phyloP scores from a whole-genome alignment of 768 basidiomycete genomes.

The Pulveroboletus sp. region DNA sequence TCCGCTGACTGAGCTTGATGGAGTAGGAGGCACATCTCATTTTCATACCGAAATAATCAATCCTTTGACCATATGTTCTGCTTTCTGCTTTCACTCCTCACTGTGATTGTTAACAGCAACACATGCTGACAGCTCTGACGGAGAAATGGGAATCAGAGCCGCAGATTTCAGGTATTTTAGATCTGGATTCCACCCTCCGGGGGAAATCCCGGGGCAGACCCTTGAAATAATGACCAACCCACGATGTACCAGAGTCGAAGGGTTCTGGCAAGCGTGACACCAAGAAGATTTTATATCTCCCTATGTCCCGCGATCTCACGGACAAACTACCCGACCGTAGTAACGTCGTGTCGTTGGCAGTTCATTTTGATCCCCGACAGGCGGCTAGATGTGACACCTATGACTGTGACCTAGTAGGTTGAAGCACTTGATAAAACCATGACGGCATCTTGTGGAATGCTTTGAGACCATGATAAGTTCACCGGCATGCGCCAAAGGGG shows the following conservation, averaged over 20 bases:
- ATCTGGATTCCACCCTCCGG: background rate
- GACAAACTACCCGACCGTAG: background rate
- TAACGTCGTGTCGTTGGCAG: background rate
- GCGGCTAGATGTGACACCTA: slow-evolving; percentile 1
- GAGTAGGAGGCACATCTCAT: too few relatives aligned
- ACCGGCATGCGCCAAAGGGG: background rate
- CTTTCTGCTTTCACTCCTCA: background rate
- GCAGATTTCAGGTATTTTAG: background rate
- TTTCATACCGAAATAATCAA: too few relatives aligned
- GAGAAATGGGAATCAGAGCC: background rate
- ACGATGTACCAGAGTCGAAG: background rate
- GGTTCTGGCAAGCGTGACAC: slow-evolving; percentile 1
- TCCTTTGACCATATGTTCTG: background rate
- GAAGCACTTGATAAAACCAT: too few relatives aligned
- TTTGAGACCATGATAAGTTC: background rate
- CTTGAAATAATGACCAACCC: background rate
- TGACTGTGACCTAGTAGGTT: too few relatives aligned
- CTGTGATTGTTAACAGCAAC: too few relatives aligned
- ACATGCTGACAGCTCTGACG: too few relatives aligned
- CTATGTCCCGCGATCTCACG: slow-evolving; percentile 4
- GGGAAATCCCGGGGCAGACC: background rate
- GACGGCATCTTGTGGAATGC: slow-evolving; percentile 5
- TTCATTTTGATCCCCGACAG: slow-evolving; percentile 1
- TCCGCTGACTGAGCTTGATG: too few relatives aligned
- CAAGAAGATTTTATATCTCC: slow-evolving; percentile 5